These are phyloP conservation scores for Boletus tomentosulus DNA, from an alignment of 768 basidiomycete genomes.

Conservation along the genomic window DNA sequence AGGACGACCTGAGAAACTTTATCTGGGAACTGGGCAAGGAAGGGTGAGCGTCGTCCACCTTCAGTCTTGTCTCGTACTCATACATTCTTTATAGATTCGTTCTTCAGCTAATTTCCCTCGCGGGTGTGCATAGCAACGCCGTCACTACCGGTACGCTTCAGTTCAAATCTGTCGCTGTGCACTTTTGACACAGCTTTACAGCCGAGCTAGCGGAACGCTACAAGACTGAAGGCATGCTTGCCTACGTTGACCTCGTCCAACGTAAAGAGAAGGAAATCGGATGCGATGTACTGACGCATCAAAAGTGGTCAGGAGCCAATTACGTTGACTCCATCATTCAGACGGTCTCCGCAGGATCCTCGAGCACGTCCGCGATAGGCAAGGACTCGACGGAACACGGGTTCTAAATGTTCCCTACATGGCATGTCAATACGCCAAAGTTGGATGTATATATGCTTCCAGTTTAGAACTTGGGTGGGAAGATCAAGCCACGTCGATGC, in stretches of 20 bases:
- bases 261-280: conserved; percentile 84
- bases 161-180: not conserved
- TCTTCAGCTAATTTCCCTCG: conserved; percentile 84
- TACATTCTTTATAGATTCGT: conserved; percentile 57
- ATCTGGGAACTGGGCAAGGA: conserved; percentile 89
- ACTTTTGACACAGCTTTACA: conserved; percentile 22
- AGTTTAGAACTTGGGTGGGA: not conserved
- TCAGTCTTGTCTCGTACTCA: not conserved
- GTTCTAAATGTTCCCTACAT: conserved; percentile 43
- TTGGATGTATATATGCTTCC: conserved; percentile 3
- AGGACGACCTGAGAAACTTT: conserved; percentile 76
- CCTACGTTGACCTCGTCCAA: conserved; percentile 87
- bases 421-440: not conserved
- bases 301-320: conserved; percentile 95
- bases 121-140: conserved; percentile 84
- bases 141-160: conserved; percentile 58
- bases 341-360: conserved; percentile 82
- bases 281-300: conserved; percentile 88
- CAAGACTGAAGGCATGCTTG: conserved; percentile 88
- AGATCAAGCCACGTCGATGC: conserved; percentile 6
- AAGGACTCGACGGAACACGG: conserved; percentile 87
- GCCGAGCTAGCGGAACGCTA: conserved; percentile 77
- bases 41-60: conserved; percentile 44
- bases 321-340: conserved; percentile 86
- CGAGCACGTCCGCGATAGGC: conserved; percentile 78